Percentiles rank a stretch among this genome's conserved stretches.
phyloP scores from a whole-genome alignment of 2,329 filamentous ascomycete genomes.

The Colletotrichum graminicola region DNA sequence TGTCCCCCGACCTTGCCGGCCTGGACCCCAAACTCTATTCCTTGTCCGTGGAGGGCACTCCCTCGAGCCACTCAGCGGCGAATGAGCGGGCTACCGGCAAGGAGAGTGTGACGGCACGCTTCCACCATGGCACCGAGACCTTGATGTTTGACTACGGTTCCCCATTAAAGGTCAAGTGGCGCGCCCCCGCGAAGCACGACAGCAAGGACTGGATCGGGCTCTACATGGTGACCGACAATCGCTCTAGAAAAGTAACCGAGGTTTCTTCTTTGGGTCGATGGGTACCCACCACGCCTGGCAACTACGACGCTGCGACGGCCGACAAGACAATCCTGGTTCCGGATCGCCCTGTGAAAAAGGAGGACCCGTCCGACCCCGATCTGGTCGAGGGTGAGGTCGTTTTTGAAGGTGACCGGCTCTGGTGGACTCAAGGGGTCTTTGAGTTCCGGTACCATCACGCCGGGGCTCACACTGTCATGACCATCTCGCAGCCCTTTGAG shows the following conservation, averaged over 20 bases:
- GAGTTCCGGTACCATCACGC: constrained; percentile 98
- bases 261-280: constrained; percentile 90
- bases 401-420: constrained; percentile 93
- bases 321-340: constrained; percentile 82
- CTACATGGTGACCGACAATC: constrained; percentile 96
- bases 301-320: constrained; percentile 80
- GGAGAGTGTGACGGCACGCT: constrained; percentile 77
- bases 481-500: constrained; percentile 93
- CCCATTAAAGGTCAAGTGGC: constrained; percentile 91
- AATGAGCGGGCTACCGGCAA: constrained; percentile 76
- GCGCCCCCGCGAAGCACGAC: constrained; percentile 86
- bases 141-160: constrained; percentile 89
- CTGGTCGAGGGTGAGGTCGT: constrained; percentile 83
- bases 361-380: constrained; percentile 64
- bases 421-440: constrained; percentile 97
- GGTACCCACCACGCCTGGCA: constrained; percentile 82
- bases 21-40: constrained; percentile 85
- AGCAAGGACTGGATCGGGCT: constrained; percentile 96
- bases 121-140: constrained; percentile 78
- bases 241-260: constrained; percentile 84
- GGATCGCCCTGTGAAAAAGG: constrained; percentile 69
- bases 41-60: constrained; percentile 77
- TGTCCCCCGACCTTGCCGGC: constrained; percentile 84
- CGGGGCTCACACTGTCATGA: constrained; percentile 92
- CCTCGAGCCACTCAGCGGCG: constrained; percentile 61